These are phyloP conservation scores for Cerioporus squamosus DNA, from an alignment of 1,284 basidiomycete species.

Conservation along the genomic window DNA sequence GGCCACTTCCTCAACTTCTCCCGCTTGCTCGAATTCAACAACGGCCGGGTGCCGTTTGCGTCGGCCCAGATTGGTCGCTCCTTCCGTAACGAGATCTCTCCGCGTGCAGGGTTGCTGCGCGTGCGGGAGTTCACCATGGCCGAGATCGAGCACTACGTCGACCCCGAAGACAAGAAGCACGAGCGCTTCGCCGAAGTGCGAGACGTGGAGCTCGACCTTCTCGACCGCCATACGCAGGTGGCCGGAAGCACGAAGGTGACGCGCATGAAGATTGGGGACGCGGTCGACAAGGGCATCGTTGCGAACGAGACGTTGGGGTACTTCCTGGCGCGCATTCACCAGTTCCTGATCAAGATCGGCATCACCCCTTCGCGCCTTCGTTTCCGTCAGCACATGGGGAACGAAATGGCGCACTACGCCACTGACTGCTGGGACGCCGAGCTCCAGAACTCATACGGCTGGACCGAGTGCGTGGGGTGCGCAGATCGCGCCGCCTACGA, in stretches of 20 bases:
- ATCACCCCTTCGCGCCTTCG: conserved; percentile 86
- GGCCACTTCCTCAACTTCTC: conserved; percentile 99
- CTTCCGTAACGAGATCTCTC: conserved; percentile 99
- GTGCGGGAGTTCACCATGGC: conserved; percentile 99
- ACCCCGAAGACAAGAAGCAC: conserved; percentile 93
- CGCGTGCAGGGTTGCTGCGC: conserved; percentile 92
- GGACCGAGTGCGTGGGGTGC: conserved; percentile 99
- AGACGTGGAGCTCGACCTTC: conserved; percentile 76
- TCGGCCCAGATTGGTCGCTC: conserved; percentile 96
- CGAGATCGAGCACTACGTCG: conserved; percentile 99
- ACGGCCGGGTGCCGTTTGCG: conserved; percentile 94
- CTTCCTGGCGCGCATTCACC: conserved; percentile 92
- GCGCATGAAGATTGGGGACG: conserved; percentile 85
- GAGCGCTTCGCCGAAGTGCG: conserved; percentile 83
- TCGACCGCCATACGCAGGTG: conserved; percentile 85
- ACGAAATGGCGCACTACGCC: conserved; percentile 99
- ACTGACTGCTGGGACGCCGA: conserved; percentile 99
- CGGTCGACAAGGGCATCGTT: conserved; percentile 85
- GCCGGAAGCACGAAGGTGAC: conserved; percentile 74
- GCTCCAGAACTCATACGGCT: conserved; percentile 93
- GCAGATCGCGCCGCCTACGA: conserved; percentile 98
- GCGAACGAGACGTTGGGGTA: conserved; percentile 98
- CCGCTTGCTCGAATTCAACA: conserved; percentile 97
- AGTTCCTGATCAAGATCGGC: conserved; percentile 92
- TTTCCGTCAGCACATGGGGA: conserved; percentile 96